These are phyloP conservation scores for Zelopaecilomyces penicillatus DNA, from an alignment of 2,329 filamentous ascomycete genomes.

Conservation along the genomic window DNA sequence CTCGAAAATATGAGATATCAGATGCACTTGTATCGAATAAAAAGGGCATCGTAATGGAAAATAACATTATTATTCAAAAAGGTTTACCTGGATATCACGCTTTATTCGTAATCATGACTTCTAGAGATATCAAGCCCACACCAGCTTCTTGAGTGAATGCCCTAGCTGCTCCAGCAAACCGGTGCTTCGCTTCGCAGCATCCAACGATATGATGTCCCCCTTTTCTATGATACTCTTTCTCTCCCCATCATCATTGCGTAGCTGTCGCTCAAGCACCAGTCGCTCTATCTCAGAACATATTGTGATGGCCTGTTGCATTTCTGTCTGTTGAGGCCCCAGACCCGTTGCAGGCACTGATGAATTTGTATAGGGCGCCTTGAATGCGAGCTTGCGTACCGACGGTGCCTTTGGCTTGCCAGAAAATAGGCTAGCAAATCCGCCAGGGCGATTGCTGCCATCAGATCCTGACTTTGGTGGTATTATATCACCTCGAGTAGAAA, in stretches of 20 bases:
- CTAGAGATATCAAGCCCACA: slow-evolving; percentile 54
- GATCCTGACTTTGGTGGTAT: slow-evolving; percentile 17
- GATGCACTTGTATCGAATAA: slow-evolving; percentile 64
- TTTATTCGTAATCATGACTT: background rate
- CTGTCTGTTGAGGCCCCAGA: slow-evolving; percentile 37
- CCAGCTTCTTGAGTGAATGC: slow-evolving; percentile 86
- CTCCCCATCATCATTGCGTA: slow-evolving; percentile 32
- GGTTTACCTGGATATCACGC: background rate
- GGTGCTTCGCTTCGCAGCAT: slow-evolving; percentile 79
- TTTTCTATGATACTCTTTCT: slow-evolving; percentile 42
- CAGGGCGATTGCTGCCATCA: slow-evolving; percentile 15
- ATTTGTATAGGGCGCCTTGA: slow-evolving; percentile 47
- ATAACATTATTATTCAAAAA: background rate
- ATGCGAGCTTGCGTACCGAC: slow-evolving; percentile 37
- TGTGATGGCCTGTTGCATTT: slow-evolving; percentile 47
- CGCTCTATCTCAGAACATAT: slow-evolving; percentile 73
- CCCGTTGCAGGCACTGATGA: slow-evolving; percentile 48
- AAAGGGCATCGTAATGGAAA: background rate
- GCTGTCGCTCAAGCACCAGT: slow-evolving; percentile 45
- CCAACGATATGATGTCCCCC: slow-evolving; percentile 70
- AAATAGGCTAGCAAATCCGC: slow-evolving; percentile 34
- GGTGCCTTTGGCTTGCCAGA: slow-evolving; percentile 22
- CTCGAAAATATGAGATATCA: slow-evolving; percentile 96
- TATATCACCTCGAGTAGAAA: slow-evolving; percentile 45
- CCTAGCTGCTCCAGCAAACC: slow-evolving; percentile 79